Base-by-base conservation (phyloP, 2,329 filamentous ascomycete species). In the Fusarium marasasianum region DNA sequence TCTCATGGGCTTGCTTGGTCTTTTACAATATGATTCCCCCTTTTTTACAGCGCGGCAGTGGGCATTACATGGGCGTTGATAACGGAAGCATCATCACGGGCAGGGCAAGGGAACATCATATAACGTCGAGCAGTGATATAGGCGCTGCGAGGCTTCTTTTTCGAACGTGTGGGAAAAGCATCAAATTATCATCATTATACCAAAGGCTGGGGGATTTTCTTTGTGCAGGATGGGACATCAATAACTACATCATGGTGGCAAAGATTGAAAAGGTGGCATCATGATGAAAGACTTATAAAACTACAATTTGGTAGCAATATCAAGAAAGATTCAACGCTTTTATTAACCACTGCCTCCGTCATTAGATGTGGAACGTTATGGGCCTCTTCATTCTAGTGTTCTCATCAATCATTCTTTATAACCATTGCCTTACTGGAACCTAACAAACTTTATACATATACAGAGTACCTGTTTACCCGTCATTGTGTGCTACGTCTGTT, bases 51-150 rank as follows among this genome's bases (percentile, higher is more conserved):
- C 56, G 60, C 45, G 61, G 60, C 63, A 41, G 59, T 53, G 51
- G 69, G 73, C 74, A 77, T 77, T 72, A 59, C 63, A 64, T 71
- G 59, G 76, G 76, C 76, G 76, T 78, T 78, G 69, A 38, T 48
- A 54, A 56, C 38, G 66, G 63, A 67, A 72, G 48, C 63, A 70
- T 67, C 43, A 64, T 58, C 33, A 68, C n/a, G 33, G 66, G 53
- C n/a, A 43, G 41, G 69, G 47, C 20, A 59, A 29, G 45, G 64
- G 45, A 33, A 59, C 33, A 48, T 60, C 50, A 55, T 58, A 48
- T 47, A 68, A 59, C 44, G 57, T 63, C 55, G 33, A 65, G 53
- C 38, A 35, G 59, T 56, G 35, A 26, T 43, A 55, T 59, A 38
- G 54, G 54, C 66, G 51, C 70, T 66, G 43, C n/a, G 47, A 66